A percentile compares a stretch with the other conserved stretches of the same genome.
phyloP scores from a whole-genome alignment of 495 filamentous ascomycete genomes.

The Bacidia gigantensis region DNA sequence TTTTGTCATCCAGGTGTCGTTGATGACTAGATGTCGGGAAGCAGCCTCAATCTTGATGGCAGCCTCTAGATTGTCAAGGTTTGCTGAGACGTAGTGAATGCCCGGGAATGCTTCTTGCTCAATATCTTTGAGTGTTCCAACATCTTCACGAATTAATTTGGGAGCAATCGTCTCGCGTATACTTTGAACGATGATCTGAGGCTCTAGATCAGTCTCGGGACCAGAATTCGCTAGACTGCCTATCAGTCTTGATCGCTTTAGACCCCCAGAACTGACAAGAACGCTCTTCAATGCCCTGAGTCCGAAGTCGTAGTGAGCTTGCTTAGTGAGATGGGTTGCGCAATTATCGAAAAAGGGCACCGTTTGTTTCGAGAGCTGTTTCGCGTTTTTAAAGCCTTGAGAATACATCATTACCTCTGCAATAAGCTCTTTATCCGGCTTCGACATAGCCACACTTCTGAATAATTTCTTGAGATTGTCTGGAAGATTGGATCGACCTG shows the following conservation, averaged over 20 bases:
- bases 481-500: slow-evolving; percentile 89
- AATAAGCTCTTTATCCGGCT: slow-evolving; percentile 98
- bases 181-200: slow-evolving; percentile 98
- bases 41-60: slow-evolving; percentile 71
- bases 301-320: slow-evolving; percentile 98
- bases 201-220: slow-evolving; percentile 48
- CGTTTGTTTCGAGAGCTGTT: slow-evolving; percentile 79
- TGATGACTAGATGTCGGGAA: slow-evolving; percentile 74
- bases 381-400: slow-evolving; percentile 93
- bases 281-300: slow-evolving; percentile 96
- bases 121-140: slow-evolving; percentile 72
- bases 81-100: slow-evolving; percentile 82
- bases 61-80: slow-evolving; percentile 59
- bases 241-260: slow-evolving; percentile 74
- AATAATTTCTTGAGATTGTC: slow-evolving; percentile 99
- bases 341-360: slow-evolving; percentile 97
- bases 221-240: slow-evolving; percentile 23
- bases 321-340: slow-evolving; percentile 65
- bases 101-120: slow-evolving; percentile 82
- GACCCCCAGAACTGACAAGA: slow-evolving; percentile 85
- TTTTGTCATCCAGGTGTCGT: slow-evolving; percentile 92
- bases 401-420: slow-evolving; percentile 99
- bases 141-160: slow-evolving; percentile 85
- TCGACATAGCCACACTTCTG: slow-evolving; percentile 98
- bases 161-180: slow-evolving; percentile 96